These are phyloP conservation scores for Beta macrorhiza DNA, from an alignment of 179 eudicot species.

Conservation along the genomic window DNA sequence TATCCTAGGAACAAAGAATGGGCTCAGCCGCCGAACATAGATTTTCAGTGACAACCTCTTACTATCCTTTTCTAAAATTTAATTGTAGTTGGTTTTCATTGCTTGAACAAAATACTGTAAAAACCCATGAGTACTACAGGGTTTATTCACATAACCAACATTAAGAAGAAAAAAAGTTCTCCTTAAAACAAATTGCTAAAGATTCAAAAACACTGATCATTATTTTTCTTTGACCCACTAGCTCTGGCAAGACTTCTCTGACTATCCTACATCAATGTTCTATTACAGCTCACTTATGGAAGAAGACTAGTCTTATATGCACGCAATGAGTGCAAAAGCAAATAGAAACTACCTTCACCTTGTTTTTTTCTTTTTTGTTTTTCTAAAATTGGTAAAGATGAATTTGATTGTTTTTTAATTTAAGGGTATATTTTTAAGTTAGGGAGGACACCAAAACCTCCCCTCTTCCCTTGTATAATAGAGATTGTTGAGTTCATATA, in stretches of 20 bases:
- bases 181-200: neutral
- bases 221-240: neutral
- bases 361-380: no score
- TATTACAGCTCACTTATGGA: neutral
- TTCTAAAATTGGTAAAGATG: no score
- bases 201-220: neutral
- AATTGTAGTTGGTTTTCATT: no score
- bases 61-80: neutral
- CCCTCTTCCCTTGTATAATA: no score
- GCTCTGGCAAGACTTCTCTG: neutral
- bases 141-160: neutral
- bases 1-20: constrained; percentile 91
- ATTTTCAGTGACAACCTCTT: neutral
- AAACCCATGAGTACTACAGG: no score
- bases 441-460: no score
- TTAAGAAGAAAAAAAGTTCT: neutral
- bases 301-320: neutral
- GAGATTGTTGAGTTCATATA: neutral
- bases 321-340: no score
- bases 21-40: constrained; percentile 61
- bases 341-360: no score
- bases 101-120: neutral
- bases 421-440: no score
- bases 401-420: no score
- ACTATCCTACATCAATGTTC: neutral